Evolutionary conservation across 2,329 filamentous ascomycete species (phyloP).

Genomic region (Pseudocercospora pini-densiflorae): DNA sequence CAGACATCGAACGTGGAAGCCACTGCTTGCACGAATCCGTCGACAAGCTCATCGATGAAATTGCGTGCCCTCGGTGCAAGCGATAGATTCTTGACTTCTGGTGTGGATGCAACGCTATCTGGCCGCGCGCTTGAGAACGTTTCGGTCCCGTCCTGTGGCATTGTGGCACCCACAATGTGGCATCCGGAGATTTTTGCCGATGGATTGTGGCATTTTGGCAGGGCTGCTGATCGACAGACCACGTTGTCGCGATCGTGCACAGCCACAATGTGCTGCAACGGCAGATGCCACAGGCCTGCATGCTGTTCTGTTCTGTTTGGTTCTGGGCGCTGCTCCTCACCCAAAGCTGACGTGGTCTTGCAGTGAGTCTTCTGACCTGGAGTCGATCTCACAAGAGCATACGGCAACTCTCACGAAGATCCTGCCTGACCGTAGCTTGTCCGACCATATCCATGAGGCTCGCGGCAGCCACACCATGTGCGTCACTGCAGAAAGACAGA

Average conservation of each 20-base stretch:
- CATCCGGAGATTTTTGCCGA: slow-evolving; percentile 9
- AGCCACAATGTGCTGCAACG: slow-evolving; percentile 1
- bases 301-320: slow-evolving; percentile 6
- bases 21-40: not conserved
- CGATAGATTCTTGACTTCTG: not conserved
- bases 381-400: slow-evolving; percentile 21
- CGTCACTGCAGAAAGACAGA: slow-evolving; percentile 12
- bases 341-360: slow-evolving; percentile 29
- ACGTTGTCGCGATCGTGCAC: not conserved
- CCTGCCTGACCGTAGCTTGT: slow-evolving; percentile 19
- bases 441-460: slow-evolving; percentile 14
- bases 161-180: slow-evolving; percentile 2
- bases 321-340: slow-evolving; percentile 16
- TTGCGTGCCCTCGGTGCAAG: too few relatives aligned
- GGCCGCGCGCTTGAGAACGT: not conserved
- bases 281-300: slow-evolving; percentile 3
- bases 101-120: not conserved
- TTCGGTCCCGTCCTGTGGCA: slow-evolving; percentile 1
- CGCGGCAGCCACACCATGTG: slow-evolving; percentile 23
- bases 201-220: not conserved
- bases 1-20: not conserved
- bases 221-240: not conserved
- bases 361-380: slow-evolving; percentile 21
- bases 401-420: slow-evolving; percentile 19
- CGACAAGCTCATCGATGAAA: not conserved